Conservation (phyloP, 768 basidiomycete species). For the Hericium erinaceus region DNA sequence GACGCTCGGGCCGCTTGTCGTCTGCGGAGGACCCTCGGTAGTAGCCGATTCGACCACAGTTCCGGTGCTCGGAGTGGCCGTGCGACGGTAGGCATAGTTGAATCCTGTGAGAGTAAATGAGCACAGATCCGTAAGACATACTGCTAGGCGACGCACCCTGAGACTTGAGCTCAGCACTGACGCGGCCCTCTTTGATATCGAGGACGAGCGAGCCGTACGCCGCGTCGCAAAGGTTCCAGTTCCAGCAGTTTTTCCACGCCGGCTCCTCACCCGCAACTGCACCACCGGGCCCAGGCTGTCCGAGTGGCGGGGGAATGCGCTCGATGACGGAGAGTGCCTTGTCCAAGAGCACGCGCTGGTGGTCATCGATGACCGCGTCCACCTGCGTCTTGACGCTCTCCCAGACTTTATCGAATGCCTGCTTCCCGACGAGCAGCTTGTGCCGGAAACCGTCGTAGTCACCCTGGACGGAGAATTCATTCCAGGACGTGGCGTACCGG, state of each 20-base stretch:
- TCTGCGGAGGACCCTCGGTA: slow-evolving; percentile 37
- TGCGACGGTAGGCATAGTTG: slow-evolving; percentile 90
- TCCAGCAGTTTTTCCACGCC: slow-evolving; percentile 99
- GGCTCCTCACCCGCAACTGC: slow-evolving; percentile 68
- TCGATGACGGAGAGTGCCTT: slow-evolving; percentile 84
- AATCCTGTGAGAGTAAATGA: slow-evolving; percentile 47
- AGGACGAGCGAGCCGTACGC: slow-evolving; percentile 84
- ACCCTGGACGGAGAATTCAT: slow-evolving; percentile 89
- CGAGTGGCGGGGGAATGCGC: slow-evolving; percentile 54
- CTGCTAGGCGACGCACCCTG: slow-evolving; percentile 51
- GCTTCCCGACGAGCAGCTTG: slow-evolving; percentile 72
- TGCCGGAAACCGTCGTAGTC: slow-evolving; percentile 83
- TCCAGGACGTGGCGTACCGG: slow-evolving; percentile 93
- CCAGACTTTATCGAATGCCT: slow-evolving; percentile 87
- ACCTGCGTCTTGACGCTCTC: slow-evolving; percentile 88
- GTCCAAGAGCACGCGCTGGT: slow-evolving; percentile 79
- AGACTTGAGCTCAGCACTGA: slow-evolving; percentile 87
- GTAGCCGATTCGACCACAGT: slow-evolving; percentile 52
- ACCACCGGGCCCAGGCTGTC: slow-evolving; percentile 31
- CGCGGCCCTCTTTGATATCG: slow-evolving; percentile 84
- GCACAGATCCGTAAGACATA: too few relatives aligned
- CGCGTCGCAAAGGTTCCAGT: slow-evolving; percentile 97
- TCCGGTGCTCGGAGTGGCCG: slow-evolving; percentile 42
- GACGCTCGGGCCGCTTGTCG: slow-evolving; percentile 24
- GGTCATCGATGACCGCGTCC: slow-evolving; percentile 82